Conservation (phyloP, 108 stramenopile species). For the Aurantiochytrium sp. region DNA sequence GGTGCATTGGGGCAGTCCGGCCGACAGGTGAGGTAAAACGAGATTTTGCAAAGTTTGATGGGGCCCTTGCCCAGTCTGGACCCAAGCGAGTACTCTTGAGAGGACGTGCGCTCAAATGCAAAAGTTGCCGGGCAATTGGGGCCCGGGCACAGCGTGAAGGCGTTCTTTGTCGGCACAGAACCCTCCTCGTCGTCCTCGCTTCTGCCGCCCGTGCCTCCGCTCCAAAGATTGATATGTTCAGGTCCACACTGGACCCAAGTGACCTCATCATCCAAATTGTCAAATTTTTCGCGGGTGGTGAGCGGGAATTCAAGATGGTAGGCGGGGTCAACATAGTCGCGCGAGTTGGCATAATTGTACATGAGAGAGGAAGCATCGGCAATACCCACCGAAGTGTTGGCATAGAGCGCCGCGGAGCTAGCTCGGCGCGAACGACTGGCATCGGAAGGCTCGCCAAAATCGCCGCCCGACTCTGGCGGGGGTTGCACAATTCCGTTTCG, state of each 20-base stretch:
- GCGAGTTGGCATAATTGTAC: neutral
- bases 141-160: neutral
- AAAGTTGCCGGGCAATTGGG: neutral
- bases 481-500: neutral
- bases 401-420: neutral
- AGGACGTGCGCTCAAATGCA: neutral
- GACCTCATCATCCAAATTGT: neutral
- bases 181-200: no score
- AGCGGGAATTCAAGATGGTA: neutral
- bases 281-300: neutral
- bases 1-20: constrained; percentile 16
- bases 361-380: neutral
- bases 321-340: neutral
- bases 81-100: no score
- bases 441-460: neutral
- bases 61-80: neutral
- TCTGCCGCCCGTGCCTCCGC: neutral
- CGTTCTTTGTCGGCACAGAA: neutral
- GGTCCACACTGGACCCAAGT: neutral
- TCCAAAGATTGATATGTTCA: neutral
- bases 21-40: neutral
- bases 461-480: neutral
- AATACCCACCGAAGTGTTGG: neutral
- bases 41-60: neutral
- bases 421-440: neutral